Evolutionary conservation across 352 stramenopile species (phyloP).

Genomic region (Pythium monospermum): DNA sequence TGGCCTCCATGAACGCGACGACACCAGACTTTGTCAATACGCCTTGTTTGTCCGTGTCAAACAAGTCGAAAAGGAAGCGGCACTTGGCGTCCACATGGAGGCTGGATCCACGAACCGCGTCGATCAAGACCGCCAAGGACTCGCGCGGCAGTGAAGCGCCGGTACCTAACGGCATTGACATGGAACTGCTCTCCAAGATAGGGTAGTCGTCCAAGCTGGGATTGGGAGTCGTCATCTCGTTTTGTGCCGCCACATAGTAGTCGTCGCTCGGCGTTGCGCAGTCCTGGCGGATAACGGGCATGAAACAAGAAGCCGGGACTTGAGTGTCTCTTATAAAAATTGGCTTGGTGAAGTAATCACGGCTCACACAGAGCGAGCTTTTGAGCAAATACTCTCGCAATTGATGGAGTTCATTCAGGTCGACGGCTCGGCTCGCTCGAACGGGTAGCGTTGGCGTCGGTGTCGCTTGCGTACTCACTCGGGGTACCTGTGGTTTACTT

Average conservation of each 20-base stretch:
- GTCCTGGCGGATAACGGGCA: too few relatives aligned
- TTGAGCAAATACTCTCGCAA: constrained; percentile 16
- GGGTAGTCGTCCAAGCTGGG: neutral
- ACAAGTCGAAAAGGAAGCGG: constrained; percentile 64
- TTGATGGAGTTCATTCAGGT: constrained; percentile 10
- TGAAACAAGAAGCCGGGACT: too few relatives aligned
- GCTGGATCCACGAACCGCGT: constrained; percentile 44
- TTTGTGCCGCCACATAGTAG: too few relatives aligned
- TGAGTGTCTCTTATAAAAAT: neutral
- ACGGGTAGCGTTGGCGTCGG: too few relatives aligned
- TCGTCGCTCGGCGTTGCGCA: too few relatives aligned
- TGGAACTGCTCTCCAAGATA: constrained; percentile 16
- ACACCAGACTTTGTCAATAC: constrained; percentile 46
- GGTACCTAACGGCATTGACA: constrained; percentile 27
- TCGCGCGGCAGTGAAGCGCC: too few relatives aligned
- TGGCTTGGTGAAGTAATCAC: neutral
- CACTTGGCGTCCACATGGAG: constrained; percentile 47
- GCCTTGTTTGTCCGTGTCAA: constrained; percentile 42
- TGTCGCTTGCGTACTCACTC: too few relatives aligned
- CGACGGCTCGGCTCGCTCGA: constrained; percentile 2
- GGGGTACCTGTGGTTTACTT: too few relatives aligned
- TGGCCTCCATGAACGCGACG: constrained; percentile 51
- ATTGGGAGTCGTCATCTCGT: constrained; percentile 2
- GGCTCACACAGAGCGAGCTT: neutral
- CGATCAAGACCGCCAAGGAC: constrained; percentile 49